Conservation (phyloP, 257 asterid species). For the Scutellaria barbata region DNA sequence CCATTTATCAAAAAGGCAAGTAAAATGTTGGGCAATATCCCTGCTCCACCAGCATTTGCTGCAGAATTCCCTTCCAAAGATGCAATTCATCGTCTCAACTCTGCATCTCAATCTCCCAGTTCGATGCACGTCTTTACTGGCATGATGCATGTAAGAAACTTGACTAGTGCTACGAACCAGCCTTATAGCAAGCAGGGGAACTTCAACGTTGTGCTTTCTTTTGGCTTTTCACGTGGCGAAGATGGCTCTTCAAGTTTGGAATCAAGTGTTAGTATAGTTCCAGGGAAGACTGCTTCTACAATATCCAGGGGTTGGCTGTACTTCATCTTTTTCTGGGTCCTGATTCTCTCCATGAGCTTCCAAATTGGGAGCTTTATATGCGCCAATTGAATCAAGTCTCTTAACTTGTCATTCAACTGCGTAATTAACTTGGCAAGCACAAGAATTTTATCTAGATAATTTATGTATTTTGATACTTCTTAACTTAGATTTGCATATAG, state of each 20-base stretch:
- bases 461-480: background rate
- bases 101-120: constrained; percentile 48
- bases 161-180: constrained; percentile 36
- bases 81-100: constrained; percentile 49
- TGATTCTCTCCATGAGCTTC: constrained; percentile 60
- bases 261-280: constrained; percentile 52
- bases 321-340: constrained; percentile 52
- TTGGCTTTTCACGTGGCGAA: constrained; percentile 54
- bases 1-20: constrained; percentile 69
- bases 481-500: background rate
- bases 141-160: constrained; percentile 43
- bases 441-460: constrained; percentile 6
- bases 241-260: constrained; percentile 61
- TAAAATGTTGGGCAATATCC: constrained; percentile 66
- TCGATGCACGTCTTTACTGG: constrained; percentile 60
- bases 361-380: constrained; percentile 51
- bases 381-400: constrained; percentile 38
- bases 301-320: constrained; percentile 53
- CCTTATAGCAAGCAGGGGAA: constrained; percentile 46
- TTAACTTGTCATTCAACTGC: background rate
- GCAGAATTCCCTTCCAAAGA: constrained; percentile 76
- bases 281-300: constrained; percentile 55
- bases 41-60: constrained; percentile 89
- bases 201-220: constrained; percentile 59
- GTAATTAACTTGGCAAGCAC: background rate